Conservation (phyloP, 2,329 filamentous ascomycete species). For the Fusarium anthophilum region DNA sequence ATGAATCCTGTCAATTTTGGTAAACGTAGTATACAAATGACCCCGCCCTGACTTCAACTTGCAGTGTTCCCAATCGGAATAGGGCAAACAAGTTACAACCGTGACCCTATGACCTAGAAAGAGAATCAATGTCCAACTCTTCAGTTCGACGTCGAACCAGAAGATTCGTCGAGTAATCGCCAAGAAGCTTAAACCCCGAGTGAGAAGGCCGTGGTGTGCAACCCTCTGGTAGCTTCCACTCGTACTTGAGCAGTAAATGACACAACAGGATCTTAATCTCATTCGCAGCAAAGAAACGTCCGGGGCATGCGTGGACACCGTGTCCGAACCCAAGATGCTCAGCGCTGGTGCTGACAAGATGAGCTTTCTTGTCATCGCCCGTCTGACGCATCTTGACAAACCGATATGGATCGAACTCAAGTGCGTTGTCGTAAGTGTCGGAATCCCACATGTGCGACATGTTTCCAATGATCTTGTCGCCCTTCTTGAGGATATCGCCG, state of each 20-base stretch:
- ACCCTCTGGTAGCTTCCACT: slow-evolving; percentile 39
- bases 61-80: neutral
- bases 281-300: slow-evolving; percentile 63
- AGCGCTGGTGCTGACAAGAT: slow-evolving; percentile 61
- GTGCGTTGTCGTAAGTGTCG: neutral
- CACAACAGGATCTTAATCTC: slow-evolving; percentile 62
- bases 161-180: neutral
- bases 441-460: neutral
- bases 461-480: neutral
- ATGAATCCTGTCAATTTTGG: neutral
- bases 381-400: slow-evolving; percentile 53
- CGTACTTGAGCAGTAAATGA: slow-evolving; percentile 60
- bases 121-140: neutral
- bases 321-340: slow-evolving; percentile 62
- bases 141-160: neutral
- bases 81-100: too few species aligned
- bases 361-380: slow-evolving; percentile 41
- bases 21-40: neutral
- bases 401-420: slow-evolving; percentile 56
- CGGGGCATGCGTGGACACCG: slow-evolving; percentile 62
- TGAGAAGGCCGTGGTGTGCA: accelerated
- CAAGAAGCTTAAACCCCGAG: neutral
- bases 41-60: neutral
- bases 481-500: neutral
- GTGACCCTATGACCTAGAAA: neutral